A percentile compares a stretch with the other conserved stretches of the same genome.
These are phyloP conservation scores for Wickerhamiella occidentalis DNA, from an alignment of 805 yeast genomes.

Conservation along the genomic window DNA sequence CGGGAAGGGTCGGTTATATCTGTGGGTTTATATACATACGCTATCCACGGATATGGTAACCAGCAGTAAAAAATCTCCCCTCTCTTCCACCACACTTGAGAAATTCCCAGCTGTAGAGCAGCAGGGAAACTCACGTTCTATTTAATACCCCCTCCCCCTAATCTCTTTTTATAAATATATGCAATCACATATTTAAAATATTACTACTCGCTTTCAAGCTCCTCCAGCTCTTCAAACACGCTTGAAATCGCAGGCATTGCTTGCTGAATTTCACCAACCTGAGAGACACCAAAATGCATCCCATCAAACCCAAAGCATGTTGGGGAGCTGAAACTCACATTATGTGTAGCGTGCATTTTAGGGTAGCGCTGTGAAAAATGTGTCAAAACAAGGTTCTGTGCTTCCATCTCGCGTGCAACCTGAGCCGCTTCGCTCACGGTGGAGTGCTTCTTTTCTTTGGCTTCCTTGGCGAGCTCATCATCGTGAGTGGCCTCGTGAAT, in stretches of 20 bases:
- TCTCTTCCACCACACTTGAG: too few relatives aligned
- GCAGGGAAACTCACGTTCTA: too few relatives aligned
- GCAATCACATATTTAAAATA: too few relatives aligned
- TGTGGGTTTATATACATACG: too few relatives aligned
- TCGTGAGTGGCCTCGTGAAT: constrained; percentile 93
- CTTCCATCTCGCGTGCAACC: constrained; percentile 59
- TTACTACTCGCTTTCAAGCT: constrained; percentile 7
- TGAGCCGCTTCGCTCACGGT: constrained; percentile 78
- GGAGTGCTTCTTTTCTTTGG: constrained; percentile 69
- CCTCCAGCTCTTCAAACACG: constrained; percentile 17
- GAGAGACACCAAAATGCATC: constrained; percentile 39
- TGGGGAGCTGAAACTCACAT: constrained; percentile 17
- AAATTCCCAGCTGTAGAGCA: too few relatives aligned
- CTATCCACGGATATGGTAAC: too few relatives aligned
- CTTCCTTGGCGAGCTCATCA: constrained; percentile 64
- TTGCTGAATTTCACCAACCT: constrained; percentile 30
- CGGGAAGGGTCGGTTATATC: too few relatives aligned
- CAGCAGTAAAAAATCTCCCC: too few relatives aligned
- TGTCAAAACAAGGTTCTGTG: constrained; percentile 59
- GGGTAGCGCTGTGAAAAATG: constrained; percentile 91
- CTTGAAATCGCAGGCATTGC: constrained; percentile 18
- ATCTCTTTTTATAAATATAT: too few relatives aligned
- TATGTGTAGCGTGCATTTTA: constrained; percentile 32
- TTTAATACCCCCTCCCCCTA: too few relatives aligned
- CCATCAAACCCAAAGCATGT: constrained; percentile 52